Evolutionary conservation across 1,284 basidiomycete species (phyloP), one percentile per base, ranked within the genome.

Genomic region (Heliocybe sulcata): DNA sequence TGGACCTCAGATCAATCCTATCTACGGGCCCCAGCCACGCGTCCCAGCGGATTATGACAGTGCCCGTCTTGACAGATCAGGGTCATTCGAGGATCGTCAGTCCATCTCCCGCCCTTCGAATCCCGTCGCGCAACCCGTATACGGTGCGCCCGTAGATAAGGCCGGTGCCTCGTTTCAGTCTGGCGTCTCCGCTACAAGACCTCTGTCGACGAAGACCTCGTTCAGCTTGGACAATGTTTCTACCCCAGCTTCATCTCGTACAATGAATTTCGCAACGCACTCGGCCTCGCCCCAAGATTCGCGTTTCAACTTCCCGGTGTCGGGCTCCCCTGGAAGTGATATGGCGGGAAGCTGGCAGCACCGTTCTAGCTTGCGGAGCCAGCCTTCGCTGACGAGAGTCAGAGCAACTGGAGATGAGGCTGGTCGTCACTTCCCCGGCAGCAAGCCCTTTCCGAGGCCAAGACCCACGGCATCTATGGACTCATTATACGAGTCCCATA

Each of bases 281-380:
- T 49, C 47, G 47, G 12, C 9, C 57, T 50, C 55, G 59, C 2
- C 26, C 11, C 38, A 48, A 11, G 35, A 33, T 29, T 22, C 51
- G 23, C 27, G 31, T 45, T 54, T 12, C n/a, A 4, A 20, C 22
- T 45, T 27, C 16, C n/a, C 22, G 19, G n/a, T 27, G 4, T 19
- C 25, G 10, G 8, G 33, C 31, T 26, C 55, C 55, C 38, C 57
- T 55, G 8, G 42, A 4, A 54, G 29, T 45, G 56, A 47, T 9
- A 22, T 62, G 65, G 10, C 63, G 64, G 16, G 61, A 63, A 45
- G 66, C 67, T 26, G 56, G 56, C 16, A 64, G 65, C 22, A 60
- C 60, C 16, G 60, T 55, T 35, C 58, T 58, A 12, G 65, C 66
- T 4, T 55, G 20, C 47, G 47, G 14, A 26, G 23, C n/a, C 47